A percentile compares a stretch with the other conserved stretches of the same genome.
Conservation (phyloP, 2,329 filamentous ascomycete genomes). For the Sarocladium kiliense region DNA sequence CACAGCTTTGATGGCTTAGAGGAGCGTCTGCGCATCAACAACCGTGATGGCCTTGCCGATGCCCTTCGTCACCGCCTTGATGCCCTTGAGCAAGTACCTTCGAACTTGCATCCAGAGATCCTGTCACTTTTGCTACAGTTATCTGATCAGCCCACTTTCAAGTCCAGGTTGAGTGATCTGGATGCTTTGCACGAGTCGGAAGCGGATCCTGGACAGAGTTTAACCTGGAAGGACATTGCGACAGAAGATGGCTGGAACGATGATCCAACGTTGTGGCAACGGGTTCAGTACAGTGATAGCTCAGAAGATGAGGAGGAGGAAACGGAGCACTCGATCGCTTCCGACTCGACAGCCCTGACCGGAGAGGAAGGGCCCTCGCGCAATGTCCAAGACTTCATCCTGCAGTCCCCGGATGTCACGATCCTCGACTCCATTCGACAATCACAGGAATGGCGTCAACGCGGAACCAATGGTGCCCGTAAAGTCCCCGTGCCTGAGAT, state of each 20-base stretch:
- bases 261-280: slow-evolving; percentile 60
- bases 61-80: slow-evolving; percentile 49
- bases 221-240: slow-evolving; percentile 78
- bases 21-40: slow-evolving; percentile 79
- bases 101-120: slow-evolving; percentile 72
- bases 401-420: slow-evolving; percentile 26
- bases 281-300: slow-evolving; percentile 62
- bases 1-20: slow-evolving; percentile 65
- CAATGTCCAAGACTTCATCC: slow-evolving; percentile 22
- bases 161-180: slow-evolving; percentile 62
- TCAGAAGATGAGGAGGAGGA: slow-evolving; percentile 45
- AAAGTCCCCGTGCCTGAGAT: slow-evolving; percentile 60
- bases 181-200: slow-evolving; percentile 42
- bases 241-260: slow-evolving; percentile 68
- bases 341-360: slow-evolving; percentile 26
- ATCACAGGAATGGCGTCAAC: slow-evolving; percentile 28
- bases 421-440: slow-evolving; percentile 24
- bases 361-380: slow-evolving; percentile 18
- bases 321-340: slow-evolving; percentile 29
- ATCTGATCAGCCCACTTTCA: slow-evolving; percentile 71
- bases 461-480: slow-evolving; percentile 14
- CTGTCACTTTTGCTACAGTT: slow-evolving; percentile 75
- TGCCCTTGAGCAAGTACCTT: slow-evolving; percentile 17
- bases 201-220: slow-evolving; percentile 35
- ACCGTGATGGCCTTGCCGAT: slow-evolving; percentile 74